Conservation (phyloP, 352 stramenopile genomes). For the Paralagenidium karlingii region DNA sequence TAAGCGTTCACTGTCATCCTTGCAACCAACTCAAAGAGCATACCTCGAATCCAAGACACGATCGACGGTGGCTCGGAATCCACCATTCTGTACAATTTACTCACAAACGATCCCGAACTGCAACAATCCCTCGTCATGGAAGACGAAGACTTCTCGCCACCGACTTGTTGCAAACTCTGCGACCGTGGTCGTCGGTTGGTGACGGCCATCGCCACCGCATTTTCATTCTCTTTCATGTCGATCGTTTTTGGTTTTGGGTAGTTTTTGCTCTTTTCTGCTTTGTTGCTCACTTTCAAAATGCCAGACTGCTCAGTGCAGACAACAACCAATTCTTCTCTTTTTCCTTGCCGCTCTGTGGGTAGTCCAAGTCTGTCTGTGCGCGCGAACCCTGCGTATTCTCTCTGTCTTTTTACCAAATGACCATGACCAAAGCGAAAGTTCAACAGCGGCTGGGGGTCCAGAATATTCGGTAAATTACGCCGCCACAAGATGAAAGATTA, state of each 20-base stretch:
- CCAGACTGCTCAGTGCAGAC: background rate
- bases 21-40: background rate
- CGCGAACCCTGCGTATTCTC: background rate
- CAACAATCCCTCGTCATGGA: background rate
- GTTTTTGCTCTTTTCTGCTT: background rate
- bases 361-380: no score
- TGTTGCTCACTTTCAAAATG: background rate
- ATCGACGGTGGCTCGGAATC: slow-evolving; percentile 68
- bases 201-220: background rate
- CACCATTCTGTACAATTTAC: slow-evolving; percentile 78
- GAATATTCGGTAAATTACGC: no score
- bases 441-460: no score
- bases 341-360: no score
- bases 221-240: background rate
- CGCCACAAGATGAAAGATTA: no score
- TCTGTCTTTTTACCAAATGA: slow-evolving; percentile 2
- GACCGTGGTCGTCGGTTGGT: slow-evolving; percentile 19
- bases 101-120: slow-evolving; percentile 65
- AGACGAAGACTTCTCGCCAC: no score
- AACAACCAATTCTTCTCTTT: no score
- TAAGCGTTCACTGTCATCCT: background rate
- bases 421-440: no score
- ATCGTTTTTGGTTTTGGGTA: background rate
- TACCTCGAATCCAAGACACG: slow-evolving; percentile 69
- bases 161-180: slow-evolving; percentile 39